Base-by-base conservation (phyloP, 257 asterid species). In the Jacaranda copaia region DNA sequence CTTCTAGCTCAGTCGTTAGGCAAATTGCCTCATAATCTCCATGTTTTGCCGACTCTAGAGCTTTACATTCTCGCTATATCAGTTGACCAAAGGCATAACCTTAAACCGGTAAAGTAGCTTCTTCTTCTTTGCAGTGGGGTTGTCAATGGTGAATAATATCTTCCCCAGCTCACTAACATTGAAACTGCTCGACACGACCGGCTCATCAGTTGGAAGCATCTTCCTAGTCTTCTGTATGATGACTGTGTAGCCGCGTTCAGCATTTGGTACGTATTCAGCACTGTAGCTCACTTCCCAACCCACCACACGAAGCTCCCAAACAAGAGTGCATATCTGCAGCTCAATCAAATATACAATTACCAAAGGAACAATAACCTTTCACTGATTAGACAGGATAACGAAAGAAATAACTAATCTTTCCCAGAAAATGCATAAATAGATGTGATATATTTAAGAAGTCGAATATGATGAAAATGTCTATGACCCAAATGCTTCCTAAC, bases 261-360 rank as follows among this genome's bases (percentile, higher is more conserved):
- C 69, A 10, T 85, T 86, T 16, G 98, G 98, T 46, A 91, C 89
- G 12, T 57, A 92, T 72, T 94, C 98, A 0, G 98, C 93, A 43
- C 97, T 81, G 81, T 92, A 94, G 82, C 87, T 92, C 82, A 90
- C 98, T 68, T 91, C 98, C 98, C 98, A 92, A 42, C 98, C 97
- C 43, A 94, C 90, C 1, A 92, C 98, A 16, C 98, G 89, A 42
- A 92, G 87, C 93, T 94, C 98, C 98, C 98, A 94, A 16, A 89
- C 87, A 9, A 94, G 85, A 45, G 76, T 75, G 82, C 98, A 92
- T 84, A 80, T 89, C 98, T 94, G 89, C 79, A 81, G 5, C 65
- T 39, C 18, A 55, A 45, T 38, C 13, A 11, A 59, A 70, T 12
- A 71, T 58, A 70, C 68, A 53, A 59, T 82, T 55, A 64, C 56